Percentiles rank a stretch among this genome's conserved stretches.
phyloP scores from a whole-genome alignment of 2,329 filamentous ascomycete genomes.

The Nigrospora osmanthi region DNA sequence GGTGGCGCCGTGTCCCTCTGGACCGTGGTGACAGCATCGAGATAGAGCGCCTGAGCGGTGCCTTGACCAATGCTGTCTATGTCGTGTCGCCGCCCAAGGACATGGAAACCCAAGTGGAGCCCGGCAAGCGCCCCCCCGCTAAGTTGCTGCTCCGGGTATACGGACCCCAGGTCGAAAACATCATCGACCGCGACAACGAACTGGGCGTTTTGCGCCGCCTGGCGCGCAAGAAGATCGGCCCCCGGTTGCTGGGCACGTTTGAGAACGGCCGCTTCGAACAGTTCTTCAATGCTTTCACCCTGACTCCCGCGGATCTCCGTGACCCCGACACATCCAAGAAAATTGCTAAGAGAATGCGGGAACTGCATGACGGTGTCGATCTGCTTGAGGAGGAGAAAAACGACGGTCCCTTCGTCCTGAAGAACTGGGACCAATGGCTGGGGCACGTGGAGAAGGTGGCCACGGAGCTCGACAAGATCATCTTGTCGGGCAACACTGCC shows the following conservation, averaged over 20 bases:
- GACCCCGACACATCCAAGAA: slow-evolving; percentile 78
- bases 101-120: slow-evolving; percentile 31
- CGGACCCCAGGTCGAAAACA: slow-evolving; percentile 86
- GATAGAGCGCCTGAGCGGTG: slow-evolving; percentile 76
- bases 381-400: slow-evolving; percentile 70
- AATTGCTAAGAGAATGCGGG: slow-evolving; percentile 95
- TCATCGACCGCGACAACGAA: slow-evolving; percentile 91
- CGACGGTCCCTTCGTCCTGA: slow-evolving; percentile 75
- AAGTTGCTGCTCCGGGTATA: slow-evolving; percentile 90
- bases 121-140: slow-evolving; percentile 35
- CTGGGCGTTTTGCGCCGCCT: slow-evolving; percentile 78
- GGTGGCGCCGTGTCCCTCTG: slow-evolving; percentile 78
- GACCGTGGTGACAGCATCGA: slow-evolving; percentile 60
- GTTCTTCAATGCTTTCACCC: slow-evolving; percentile 76
- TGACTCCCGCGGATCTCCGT: slow-evolving; percentile 70
- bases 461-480: slow-evolving; percentile 48
- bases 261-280: slow-evolving; percentile 93
- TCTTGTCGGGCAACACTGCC: slow-evolving; percentile 34
- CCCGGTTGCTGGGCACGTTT: slow-evolving; percentile 84
- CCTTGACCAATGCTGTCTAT: slow-evolving; percentile 93
- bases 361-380: slow-evolving; percentile 90
- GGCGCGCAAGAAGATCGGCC: slow-evolving; percentile 87
- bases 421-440: slow-evolving; percentile 93
- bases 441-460: slow-evolving; percentile 55
- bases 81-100: slow-evolving; percentile 77